Evolutionary conservation across 164 flowering plant genomes (phyloP).

Genomic region (Liquidambar formosana): DNA sequence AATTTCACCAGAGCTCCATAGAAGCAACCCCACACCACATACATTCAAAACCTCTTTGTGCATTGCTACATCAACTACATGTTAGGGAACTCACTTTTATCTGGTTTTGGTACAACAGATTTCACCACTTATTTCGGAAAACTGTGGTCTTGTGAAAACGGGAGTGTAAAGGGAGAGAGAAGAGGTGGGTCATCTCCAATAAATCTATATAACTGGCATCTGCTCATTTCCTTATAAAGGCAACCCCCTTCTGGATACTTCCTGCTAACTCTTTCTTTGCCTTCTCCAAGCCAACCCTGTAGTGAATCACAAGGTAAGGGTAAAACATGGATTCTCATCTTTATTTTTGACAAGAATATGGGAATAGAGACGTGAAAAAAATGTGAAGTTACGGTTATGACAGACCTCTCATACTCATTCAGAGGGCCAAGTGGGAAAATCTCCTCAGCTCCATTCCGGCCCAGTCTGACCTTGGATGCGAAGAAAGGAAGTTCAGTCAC

Average conservation of each 20-base stretch:
- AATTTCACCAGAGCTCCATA: background rate
- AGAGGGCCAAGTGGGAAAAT: constrained; percentile 79
- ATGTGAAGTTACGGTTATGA: background rate
- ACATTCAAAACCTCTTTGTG: background rate
- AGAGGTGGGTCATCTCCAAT: background rate
- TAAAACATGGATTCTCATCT: background rate
- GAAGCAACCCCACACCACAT: background rate
- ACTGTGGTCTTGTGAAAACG: background rate
- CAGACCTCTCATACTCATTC: constrained; percentile 86
- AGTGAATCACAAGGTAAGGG: background rate
- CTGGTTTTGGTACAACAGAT: background rate
- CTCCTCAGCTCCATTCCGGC: constrained; percentile 85
- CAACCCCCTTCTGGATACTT: constrained; percentile 85
- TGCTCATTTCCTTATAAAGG: constrained; percentile 65
- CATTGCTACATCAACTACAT: background rate
- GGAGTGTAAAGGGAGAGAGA: background rate
- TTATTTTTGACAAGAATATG: background rate
- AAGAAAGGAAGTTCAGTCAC: constrained; percentile 98
- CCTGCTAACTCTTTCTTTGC: constrained; percentile 86
- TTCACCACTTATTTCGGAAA: background rate
- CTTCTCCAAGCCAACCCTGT: constrained; percentile 87
- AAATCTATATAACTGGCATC: background rate
- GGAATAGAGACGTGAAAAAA: background rate
- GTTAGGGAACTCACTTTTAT: background rate
- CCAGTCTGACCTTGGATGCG: constrained; percentile 83